Percentiles rank a stretch among this genome's conserved stretches.
These are phyloP conservation scores for Albugo candida DNA, from an alignment of 352 stramenopile genomes.

Conservation along the genomic window DNA sequence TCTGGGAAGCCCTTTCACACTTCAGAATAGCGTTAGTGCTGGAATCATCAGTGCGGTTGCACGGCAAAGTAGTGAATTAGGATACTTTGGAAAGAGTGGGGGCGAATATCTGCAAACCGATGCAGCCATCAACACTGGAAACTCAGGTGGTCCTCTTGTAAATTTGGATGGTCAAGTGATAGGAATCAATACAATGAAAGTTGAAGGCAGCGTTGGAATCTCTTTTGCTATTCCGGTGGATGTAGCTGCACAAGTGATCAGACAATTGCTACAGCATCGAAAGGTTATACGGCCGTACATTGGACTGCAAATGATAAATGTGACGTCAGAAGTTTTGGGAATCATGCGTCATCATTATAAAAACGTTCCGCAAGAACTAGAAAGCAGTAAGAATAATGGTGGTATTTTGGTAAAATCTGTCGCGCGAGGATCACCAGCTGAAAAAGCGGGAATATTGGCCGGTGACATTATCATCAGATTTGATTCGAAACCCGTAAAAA, in stretches of 20 bases:
- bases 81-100: conserved; percentile 50
- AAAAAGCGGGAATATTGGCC: conserved; percentile 48
- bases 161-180: conserved; percentile 87
- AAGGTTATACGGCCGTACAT: conserved; percentile 82
- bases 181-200: conserved; percentile 90
- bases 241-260: conserved; percentile 74
- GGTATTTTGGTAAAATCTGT: conserved; percentile 76
- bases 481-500: conserved; percentile 42
- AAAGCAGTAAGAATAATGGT: conserved; percentile 55
- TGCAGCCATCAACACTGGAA: conserved; percentile 85
- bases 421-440: conserved; percentile 43
- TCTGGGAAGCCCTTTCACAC: conserved; percentile 77
- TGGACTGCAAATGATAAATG: conserved; percentile 83
- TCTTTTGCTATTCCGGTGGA: conserved; percentile 88
- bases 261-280: conserved; percentile 73
- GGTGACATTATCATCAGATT: conserved; percentile 65
- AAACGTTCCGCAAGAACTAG: no score
- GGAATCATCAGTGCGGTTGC: conserved; percentile 84
- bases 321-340: conserved; percentile 41
- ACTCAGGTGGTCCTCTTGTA: conserved; percentile 85
- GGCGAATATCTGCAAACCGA: conserved; percentile 89
- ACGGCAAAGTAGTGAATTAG: conserved; percentile 76
- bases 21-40: conserved; percentile 82
- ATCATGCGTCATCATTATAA: conserved; percentile 10
- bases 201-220: conserved; percentile 77